Conservation (phyloP, 768 basidiomycete species). For the Jaapia argillacea region DNA sequence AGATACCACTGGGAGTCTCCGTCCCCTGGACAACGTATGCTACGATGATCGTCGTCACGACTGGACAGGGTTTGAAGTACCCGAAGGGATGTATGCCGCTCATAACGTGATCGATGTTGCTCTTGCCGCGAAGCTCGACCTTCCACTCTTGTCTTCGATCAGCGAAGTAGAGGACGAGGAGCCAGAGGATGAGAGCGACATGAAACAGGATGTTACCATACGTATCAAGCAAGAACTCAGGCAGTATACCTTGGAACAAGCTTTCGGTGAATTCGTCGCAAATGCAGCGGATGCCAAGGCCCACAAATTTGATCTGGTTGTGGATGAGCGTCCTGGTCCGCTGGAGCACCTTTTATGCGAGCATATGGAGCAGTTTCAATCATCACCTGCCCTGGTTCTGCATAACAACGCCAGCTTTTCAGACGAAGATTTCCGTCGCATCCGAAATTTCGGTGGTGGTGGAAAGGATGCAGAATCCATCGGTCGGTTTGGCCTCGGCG, state of each 20-base stretch:
- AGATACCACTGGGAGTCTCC: constrained; percentile 2
- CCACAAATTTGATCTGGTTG: constrained; percentile 27
- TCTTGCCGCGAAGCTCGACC: constrained; percentile 10
- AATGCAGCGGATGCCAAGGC: constrained; percentile 44
- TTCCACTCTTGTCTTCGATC: too few species aligned
- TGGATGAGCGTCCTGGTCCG: constrained; percentile 21
- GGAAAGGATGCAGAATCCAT: constrained; percentile 33
- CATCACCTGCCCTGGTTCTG: constrained; percentile 32
- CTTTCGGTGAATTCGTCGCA: constrained; percentile 40
- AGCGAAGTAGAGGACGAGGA: too few species aligned
- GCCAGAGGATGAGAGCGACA: constrained; percentile 24
- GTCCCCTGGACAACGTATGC: constrained; percentile 1
- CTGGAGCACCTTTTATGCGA: constrained; percentile 19
- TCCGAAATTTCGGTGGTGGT: constrained; percentile 33
- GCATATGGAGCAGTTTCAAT: constrained; percentile 24
- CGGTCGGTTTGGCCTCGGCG: constrained; percentile 43
- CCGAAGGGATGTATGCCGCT: not conserved
- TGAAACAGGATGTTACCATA: constrained; percentile 32
- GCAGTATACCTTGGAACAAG: constrained; percentile 32
- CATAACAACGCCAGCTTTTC: constrained; percentile 34
- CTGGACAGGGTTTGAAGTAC: not conserved
- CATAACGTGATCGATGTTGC: constrained; percentile 4
- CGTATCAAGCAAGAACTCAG: constrained; percentile 32
- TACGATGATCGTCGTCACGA: constrained; percentile 8
- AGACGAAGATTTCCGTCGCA: constrained; percentile 33